Percentiles rank a stretch among this genome's conserved stretches.
These are phyloP conservation scores for Periconia sp. DNA, from an alignment of 2,329 filamentous ascomycete species.

Conservation along the genomic window DNA sequence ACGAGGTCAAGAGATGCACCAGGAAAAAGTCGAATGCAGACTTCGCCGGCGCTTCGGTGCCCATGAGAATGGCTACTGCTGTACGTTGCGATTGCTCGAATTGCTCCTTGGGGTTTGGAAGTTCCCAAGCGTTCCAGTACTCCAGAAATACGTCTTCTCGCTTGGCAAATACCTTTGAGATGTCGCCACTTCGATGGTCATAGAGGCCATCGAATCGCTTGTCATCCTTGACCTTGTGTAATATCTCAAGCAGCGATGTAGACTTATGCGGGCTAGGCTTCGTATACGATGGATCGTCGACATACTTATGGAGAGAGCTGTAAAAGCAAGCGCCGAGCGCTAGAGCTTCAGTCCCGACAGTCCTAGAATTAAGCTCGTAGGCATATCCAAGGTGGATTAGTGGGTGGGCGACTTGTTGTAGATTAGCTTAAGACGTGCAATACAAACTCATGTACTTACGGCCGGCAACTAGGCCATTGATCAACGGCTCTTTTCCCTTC, in stretches of 20 bases:
- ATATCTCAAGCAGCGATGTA: slow-evolving; percentile 70
- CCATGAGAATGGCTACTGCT: slow-evolving; percentile 66
- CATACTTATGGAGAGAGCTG: slow-evolving; percentile 62
- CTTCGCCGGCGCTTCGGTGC: slow-evolving; percentile 44
- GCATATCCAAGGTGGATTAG: slow-evolving; percentile 97
- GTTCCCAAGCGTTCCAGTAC: slow-evolving; percentile 87
- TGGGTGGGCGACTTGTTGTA: slow-evolving; percentile 75
- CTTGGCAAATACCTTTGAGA: slow-evolving; percentile 70
- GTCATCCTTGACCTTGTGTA: slow-evolving; percentile 73
- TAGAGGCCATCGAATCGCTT: slow-evolving; percentile 72
- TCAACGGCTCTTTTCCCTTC: slow-evolving; percentile 73
- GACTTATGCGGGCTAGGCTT: slow-evolving; percentile 65
- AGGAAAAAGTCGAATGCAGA: slow-evolving; percentile 80
- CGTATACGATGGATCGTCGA: slow-evolving; percentile 77
- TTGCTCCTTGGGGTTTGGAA: slow-evolving; percentile 71
- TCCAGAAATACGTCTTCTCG: slow-evolving; percentile 76
- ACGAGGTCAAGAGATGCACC: slow-evolving; percentile 81
- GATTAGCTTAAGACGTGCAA: slow-evolving; percentile 14
- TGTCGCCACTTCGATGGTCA: slow-evolving; percentile 65
- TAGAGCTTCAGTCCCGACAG: slow-evolving; percentile 87
- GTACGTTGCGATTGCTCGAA: slow-evolving; percentile 73
- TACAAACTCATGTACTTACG: slow-evolving; percentile 60
- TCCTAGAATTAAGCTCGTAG: slow-evolving; percentile 83
- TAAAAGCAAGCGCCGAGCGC: slow-evolving; percentile 69
- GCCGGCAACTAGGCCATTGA: slow-evolving; percentile 80